Evolutionary conservation across 495 filamentous ascomycete species (phyloP), one percentile per base, ranked within the genome.

Genomic region (Podospora pseudocomata): DNA sequence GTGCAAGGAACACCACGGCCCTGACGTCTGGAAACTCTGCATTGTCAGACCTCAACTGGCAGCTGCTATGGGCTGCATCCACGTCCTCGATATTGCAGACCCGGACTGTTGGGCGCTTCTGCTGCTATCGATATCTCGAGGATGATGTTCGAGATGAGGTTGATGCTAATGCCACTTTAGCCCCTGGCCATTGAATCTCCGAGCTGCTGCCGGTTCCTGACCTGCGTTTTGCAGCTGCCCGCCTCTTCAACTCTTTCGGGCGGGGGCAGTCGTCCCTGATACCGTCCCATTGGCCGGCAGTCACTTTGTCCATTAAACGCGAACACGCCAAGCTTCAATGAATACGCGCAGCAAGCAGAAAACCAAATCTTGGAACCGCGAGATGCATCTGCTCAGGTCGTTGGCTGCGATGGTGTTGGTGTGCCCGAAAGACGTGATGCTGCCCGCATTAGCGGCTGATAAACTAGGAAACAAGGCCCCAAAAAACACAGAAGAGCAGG

Each of bases 401-500:
- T 26, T 27, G 26, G 62, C 19, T 65, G 67, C 64, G 63, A 68
- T 68, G 67, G 71, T 65, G 39, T 49, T 49, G 39, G 39, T 13
- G 7, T 49, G 39, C 39, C 9, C 49, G 66, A 66, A 66, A 66
- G 73, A 65, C 74, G 72, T 71, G 69, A 70, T 67, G 67, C 16
- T 44, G 57, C 71, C 74, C 71, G 71, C 75, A 74, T 73, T 74
- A 73, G 73, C 67, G 73, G 72, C 70, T 74, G 72, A 65, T 71
- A 72, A 72, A 71, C 54, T 63, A 66, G 26, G 60, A 64, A 56
- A 66, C 68, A 63, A 53, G 39, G 32, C 34, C 49, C 3, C 32
- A 32, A 11, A 15, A 32, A 7, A 3, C 5, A 57, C 13, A 59
- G 19, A 59, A 59, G 19, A 62, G 23, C 60, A n/a, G 30, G 55